phyloP scores from a whole-genome alignment of 345 rosid genomes.

The Linum trigynum region DNA sequence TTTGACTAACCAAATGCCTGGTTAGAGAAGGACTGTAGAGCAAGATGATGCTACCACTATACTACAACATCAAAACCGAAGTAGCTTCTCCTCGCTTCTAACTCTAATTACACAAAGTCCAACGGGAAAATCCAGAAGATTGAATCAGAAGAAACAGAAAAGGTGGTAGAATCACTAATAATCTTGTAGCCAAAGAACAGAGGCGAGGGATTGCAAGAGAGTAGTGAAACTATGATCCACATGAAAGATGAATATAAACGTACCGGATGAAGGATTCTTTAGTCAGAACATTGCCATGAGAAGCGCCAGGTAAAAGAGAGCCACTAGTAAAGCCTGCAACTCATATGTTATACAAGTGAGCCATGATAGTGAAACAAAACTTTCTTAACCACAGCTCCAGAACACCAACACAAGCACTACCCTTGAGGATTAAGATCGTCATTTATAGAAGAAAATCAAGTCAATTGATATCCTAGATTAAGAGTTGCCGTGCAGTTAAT shows the following conservation, averaged over 20 bases:
- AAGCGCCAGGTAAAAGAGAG: constrained; percentile 14
- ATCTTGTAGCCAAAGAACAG: not conserved
- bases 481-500: not conserved
- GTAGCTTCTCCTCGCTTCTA: not conserved
- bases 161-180: not conserved
- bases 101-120: not conserved
- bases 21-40: not conserved
- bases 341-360: constrained; percentile 4
- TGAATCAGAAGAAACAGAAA: not conserved
- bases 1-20: not conserved
- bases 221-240: not conserved
- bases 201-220: not conserved
- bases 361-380: not conserved
- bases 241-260: constrained; percentile 5
- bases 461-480: not conserved
- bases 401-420: not conserved
- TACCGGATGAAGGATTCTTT: constrained; percentile 25
- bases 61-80: not conserved
- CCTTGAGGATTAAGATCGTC: not conserved
- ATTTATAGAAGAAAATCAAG: too few relatives aligned
- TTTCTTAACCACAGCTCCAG: not conserved
- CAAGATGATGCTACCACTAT: not conserved
- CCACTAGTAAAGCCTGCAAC: constrained; percentile 25
- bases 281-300: constrained; percentile 5
- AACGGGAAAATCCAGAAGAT: not conserved